These are phyloP conservation scores for Yamadazyma aaseri DNA, from an alignment of 1,139 yeast species.

Conservation along the genomic window DNA sequence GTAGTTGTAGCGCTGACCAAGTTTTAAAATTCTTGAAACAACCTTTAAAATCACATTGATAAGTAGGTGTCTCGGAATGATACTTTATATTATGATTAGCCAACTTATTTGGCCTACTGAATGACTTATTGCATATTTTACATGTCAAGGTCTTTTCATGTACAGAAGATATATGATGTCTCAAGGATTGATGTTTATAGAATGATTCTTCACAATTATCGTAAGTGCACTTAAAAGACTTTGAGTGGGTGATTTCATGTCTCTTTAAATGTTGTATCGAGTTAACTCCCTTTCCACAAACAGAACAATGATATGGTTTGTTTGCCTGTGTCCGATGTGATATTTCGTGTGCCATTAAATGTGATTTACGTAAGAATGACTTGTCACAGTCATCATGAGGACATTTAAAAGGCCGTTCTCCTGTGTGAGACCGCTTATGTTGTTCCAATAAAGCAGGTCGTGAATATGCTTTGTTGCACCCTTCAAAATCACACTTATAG, in stretches of 20 bases:
- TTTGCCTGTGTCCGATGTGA: constrained; percentile 55
- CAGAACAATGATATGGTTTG: constrained; percentile 73
- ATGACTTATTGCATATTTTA: constrained; percentile 55
- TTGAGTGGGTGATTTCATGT: constrained; percentile 77
- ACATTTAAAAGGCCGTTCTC: constrained; percentile 77
- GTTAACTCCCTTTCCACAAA: constrained; percentile 83
- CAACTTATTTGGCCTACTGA: constrained; percentile 59
- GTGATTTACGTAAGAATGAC: constrained; percentile 73
- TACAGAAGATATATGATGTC: constrained; percentile 65
- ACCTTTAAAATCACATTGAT: constrained; percentile 62
- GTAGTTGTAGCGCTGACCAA: constrained; percentile 76
- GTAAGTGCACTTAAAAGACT: constrained; percentile 62
- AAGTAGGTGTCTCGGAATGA: constrained; percentile 55
- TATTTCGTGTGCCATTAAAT: constrained; percentile 69
- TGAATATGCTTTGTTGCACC: constrained; percentile 74
- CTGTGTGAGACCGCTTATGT: constrained; percentile 76
- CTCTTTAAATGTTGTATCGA: constrained; percentile 79
- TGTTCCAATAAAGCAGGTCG: constrained; percentile 83
- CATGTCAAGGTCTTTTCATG: constrained; percentile 60
- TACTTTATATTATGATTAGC: constrained; percentile 60
- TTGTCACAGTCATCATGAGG: constrained; percentile 51
- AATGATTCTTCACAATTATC: constrained; percentile 67
- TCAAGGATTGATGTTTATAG: constrained; percentile 73
- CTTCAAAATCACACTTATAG: constrained; percentile 58
- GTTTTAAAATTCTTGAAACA: constrained; percentile 64